Evolutionary conservation across 331 rosid genomes (phyloP).

Genomic region (Spiraea crenata): DNA sequence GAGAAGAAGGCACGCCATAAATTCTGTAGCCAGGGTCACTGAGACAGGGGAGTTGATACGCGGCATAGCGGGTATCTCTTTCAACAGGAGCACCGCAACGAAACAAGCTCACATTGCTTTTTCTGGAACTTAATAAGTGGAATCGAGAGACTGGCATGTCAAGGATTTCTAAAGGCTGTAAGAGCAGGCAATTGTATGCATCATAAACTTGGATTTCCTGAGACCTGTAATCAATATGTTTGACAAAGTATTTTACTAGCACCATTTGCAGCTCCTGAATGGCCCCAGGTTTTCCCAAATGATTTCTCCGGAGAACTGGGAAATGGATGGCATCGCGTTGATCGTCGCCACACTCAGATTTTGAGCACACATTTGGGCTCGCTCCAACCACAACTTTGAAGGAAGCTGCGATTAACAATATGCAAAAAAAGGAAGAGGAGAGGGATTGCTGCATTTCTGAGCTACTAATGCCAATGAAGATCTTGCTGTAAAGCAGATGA

Average conservation of each 20-base stretch:
- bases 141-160: constrained; percentile 2
- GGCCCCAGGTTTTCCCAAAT: not conserved
- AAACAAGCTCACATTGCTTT: not conserved
- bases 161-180: not conserved
- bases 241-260: constrained; percentile 14
- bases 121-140: accelerated
- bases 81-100: not conserved
- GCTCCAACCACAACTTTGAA: not conserved
- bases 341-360: not conserved
- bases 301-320: constrained; percentile 15
- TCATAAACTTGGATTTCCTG: not conserved
- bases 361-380: not conserved
- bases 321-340: not conserved
- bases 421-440: not conserved
- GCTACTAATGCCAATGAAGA: not conserved
- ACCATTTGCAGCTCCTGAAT: not conserved
- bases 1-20: not conserved
- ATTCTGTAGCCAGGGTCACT: not conserved
- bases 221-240: not conserved
- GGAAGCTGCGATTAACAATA: not conserved
- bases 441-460: not conserved
- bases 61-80: not conserved
- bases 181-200: not conserved
- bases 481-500: no score
- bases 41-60: constrained; percentile 1